Evolutionary conservation across 768 basidiomycete species (phyloP), one percentile per base, ranked within the genome.

Genomic region (Daedalea quercina): DNA sequence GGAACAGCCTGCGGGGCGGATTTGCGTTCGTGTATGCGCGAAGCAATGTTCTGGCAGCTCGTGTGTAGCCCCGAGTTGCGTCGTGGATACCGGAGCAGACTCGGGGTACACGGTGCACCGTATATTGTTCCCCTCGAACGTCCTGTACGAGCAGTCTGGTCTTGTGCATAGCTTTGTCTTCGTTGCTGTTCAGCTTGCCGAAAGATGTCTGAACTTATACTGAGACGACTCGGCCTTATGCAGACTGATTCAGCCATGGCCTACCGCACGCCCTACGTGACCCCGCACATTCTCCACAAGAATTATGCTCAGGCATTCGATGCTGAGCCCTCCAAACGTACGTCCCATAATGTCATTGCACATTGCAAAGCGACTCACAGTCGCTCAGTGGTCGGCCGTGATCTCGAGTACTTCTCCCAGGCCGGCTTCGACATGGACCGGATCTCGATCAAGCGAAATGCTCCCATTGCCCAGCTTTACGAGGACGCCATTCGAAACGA

Each of bases 361-460:
- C n/a, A n/a, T n/a, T 48, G 46, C 33, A 46, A 47, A 44, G 11
- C 49, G 11, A 33, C 20, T 19, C 3, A 44, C 20, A 20, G 9
- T 23, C 35, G 28, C 46, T 37, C 69, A 94, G 91, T 94, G 67
- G 86, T 95, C 63, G 93, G 91, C 63, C 84, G 80, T 61, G 94
- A 98, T 67, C 81, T 98, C 64, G 89, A 93, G 68, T 91, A 94
- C 74, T 96, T 96, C 82, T 98, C 95, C 35, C 89, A 96, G 70
- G 95, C 96, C 53, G 96, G 96, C 56, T 98, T 99, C 74, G 95
- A 99, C 75, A 96, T 98, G 88, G 88, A 94, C 65, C 84, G 88
- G 62, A 93, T 98, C 72, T 88, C 93, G 69, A 79, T 99, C 71
- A 94, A 91, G 73, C 90, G 92, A 71, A 95, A 95, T 59, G 92